These are phyloP conservation scores for Scopulariopsis brevicaulis DNA, from an alignment of 2,329 filamentous ascomycete genomes.

Conservation along the genomic window DNA sequence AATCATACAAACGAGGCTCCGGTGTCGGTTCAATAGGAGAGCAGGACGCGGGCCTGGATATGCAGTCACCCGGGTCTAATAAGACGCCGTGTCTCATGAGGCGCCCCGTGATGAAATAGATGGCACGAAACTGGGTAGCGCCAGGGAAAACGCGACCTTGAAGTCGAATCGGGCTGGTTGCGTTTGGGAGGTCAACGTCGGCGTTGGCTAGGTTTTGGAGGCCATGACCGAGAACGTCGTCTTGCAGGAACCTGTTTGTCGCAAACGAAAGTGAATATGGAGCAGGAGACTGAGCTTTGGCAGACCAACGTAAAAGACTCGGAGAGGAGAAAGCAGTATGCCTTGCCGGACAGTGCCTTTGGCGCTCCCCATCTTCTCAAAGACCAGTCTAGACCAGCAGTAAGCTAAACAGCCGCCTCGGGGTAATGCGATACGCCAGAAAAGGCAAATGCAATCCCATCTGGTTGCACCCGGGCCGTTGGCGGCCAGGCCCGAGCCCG, in stretches of 20 bases:
- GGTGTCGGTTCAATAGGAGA: neutral
- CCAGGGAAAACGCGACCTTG: neutral
- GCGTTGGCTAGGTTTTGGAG: neutral
- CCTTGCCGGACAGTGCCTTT: neutral
- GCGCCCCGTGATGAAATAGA: neutral
- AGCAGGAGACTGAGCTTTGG: too few species aligned
- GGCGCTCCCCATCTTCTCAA: neutral
- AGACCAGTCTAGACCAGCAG: neutral
- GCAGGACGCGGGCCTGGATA: neutral
- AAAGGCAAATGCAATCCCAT: neutral
- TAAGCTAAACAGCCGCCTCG: neutral
- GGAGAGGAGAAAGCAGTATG: neutral
- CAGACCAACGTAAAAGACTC: neutral
- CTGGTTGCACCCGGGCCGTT: neutral
- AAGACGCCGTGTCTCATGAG: neutral
- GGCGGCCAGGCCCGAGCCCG: neutral
- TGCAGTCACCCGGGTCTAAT: neutral
- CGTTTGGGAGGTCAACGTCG: neutral
- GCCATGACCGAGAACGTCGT: neutral
- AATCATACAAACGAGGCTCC: neutral
- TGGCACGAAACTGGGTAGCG: neutral
- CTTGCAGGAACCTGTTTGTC: too few species aligned
- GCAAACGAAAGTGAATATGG: too few species aligned
- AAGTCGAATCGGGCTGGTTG: neutral
- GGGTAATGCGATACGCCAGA: neutral